A percentile compares a stretch with the other conserved stretches of the same genome.
phyloP scores from a whole-genome alignment of 2,329 filamentous ascomycete genomes.

The Drechslerella stenobrocha region DNA sequence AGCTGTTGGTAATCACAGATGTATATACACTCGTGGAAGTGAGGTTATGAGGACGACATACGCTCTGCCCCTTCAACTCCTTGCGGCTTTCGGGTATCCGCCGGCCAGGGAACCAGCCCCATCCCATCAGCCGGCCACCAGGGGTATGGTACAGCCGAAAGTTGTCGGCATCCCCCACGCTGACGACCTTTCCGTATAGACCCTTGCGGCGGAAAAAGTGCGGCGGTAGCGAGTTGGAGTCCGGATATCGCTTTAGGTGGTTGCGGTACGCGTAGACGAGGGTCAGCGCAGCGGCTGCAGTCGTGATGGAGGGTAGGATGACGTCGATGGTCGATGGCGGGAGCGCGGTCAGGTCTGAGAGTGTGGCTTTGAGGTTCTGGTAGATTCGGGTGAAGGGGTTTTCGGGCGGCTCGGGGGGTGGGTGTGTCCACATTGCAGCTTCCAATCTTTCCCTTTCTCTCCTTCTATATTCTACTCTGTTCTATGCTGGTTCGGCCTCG shows the following conservation, averaged over 20 bases:
- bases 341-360: constrained; percentile 30
- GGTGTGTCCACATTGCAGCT: constrained; percentile 42
- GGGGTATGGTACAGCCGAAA: constrained; percentile 91
- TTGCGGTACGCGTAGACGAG: constrained; percentile 68
- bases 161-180: constrained; percentile 94
- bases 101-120: constrained; percentile 82
- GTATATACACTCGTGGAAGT: too few relatives aligned
- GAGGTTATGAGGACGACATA: constrained; percentile 57
- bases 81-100: constrained; percentile 70
- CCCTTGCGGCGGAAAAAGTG: constrained; percentile 73
- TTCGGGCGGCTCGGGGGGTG: constrained; percentile 32
- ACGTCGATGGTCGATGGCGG: constrained; percentile 36
- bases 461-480: too few relatives aligned
- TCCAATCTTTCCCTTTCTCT: too few relatives aligned
- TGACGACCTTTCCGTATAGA: constrained; percentile 83
- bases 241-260: constrained; percentile 82
- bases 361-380: constrained; percentile 13
- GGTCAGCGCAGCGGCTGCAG: constrained; percentile 63
- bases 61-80: constrained; percentile 74
- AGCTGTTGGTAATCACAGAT: too few relatives aligned
- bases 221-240: constrained; percentile 72
- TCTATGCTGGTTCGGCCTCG: too few relatives aligned
- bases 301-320: constrained; percentile 50
- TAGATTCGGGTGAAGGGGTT: constrained; percentile 25
- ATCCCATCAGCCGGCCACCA: constrained; percentile 81